Conservation (phyloP, 106 monocot species). For the Acorus gramineus region DNA sequence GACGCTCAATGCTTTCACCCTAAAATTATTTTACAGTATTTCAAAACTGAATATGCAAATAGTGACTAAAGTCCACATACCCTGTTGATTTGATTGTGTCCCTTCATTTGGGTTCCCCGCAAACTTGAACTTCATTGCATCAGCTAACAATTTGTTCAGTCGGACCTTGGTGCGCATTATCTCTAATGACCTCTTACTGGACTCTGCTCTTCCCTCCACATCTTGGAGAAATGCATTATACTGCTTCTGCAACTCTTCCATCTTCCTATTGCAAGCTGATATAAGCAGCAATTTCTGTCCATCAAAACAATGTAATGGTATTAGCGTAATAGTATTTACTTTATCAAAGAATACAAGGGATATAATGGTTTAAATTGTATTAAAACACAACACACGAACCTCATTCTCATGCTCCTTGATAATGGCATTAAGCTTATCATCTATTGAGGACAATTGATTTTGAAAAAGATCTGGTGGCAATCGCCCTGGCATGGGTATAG, state of each 20-base stretch:
- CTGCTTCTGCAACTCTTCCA: constrained; percentile 40
- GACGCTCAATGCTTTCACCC: too few relatives aligned
- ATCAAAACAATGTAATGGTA: not conserved
- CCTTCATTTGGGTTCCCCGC: too few relatives aligned
- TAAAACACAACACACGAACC: constrained; percentile 15
- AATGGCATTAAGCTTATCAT: constrained; percentile 22
- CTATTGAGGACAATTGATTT: constrained; percentile 55
- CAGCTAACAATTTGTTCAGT: constrained; percentile 43
- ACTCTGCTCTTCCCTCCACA: constrained; percentile 25
- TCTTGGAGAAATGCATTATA: constrained; percentile 40
- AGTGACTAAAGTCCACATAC: too few relatives aligned
- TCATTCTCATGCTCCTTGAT: constrained; percentile 38
- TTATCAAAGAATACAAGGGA: not conserved
- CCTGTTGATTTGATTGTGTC: too few relatives aligned
- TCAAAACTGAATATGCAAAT: too few relatives aligned
- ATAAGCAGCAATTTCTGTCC: constrained; percentile 41
- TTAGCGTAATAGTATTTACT: not conserved
- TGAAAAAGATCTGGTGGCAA: constrained; percentile 36
- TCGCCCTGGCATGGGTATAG: constrained; percentile 16
- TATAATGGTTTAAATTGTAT: not conserved
- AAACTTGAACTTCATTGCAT: too few relatives aligned
- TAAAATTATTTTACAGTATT: too few relatives aligned
- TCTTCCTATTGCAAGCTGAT: constrained; percentile 37
- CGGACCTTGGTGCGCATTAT: constrained; percentile 45
- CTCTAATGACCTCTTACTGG: constrained; percentile 29